Base-by-base conservation (phyloP, 108 stramenopile species). In the Skeletonema tropicum region DNA sequence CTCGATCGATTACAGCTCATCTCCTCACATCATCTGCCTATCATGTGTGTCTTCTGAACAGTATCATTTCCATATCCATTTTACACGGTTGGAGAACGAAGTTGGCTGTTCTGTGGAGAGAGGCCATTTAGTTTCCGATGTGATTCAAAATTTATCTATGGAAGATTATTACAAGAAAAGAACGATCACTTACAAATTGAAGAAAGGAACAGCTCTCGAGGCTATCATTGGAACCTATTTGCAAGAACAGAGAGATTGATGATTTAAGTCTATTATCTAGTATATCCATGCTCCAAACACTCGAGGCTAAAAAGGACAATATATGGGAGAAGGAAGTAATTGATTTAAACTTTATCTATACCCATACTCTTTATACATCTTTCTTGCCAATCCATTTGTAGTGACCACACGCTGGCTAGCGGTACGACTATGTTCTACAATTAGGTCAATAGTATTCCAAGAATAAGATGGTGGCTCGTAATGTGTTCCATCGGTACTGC, bases 21-120 rank as follows among this genome's bases (percentile, higher is more conserved):
- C 3, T n/a, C 42, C 42, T 45, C 42, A 45, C 42, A 15, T 5
- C 15, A 45, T n/a, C 42, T 11, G 15, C 42, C 42, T n/a, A 45
- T 45, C 42, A n/a, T 11, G 5, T 4, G 42, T 4, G 15, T 45
- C 15, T 45, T 45, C 3, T 3, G 5, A 45, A 45, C 42, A 45
- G 42, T 93, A 87, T 55, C 89, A 87, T 45, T 87, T 91, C 59
- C 92, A 93, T 66, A 74, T 91, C 25, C 92, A 91, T 73, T 93
- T 90, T 60, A 90, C 87, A 11, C 76, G 89, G 45, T 57, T 89
- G 23, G 82, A 87, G 46, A 93, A 91, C 66, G 84, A 86, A 39
- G 57, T 82, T 42, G 90, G 90, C 2, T 85, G 76, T 32, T 77
- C 69, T 23, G 82, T 76, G 21, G 92, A 91, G 68, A 82, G 84